Conservation (phyloP, 176 grass and related monocot species). For the Canna indica region DNA sequence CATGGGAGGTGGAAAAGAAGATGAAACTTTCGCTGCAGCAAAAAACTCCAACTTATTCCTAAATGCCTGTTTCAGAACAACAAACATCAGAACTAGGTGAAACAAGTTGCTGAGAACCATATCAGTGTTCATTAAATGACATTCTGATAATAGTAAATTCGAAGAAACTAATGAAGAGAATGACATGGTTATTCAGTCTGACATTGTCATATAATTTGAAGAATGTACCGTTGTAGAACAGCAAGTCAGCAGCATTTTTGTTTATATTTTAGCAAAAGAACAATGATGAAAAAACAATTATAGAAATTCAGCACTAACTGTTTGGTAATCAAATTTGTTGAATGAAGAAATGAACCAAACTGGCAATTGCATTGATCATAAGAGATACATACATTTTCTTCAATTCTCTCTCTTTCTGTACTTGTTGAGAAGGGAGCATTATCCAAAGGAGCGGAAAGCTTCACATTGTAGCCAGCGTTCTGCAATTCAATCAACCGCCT, state of each 20-base stretch:
- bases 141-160: not conserved
- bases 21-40: constrained; percentile 79
- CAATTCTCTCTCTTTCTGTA: constrained; percentile 68
- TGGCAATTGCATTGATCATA: not conserved
- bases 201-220: too few relatives aligned
- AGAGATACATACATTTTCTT: constrained; percentile 60
- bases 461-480: constrained; percentile 80
- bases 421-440: constrained; percentile 71
- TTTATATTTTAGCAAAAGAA: not conserved
- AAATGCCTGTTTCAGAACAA: constrained; percentile 40
- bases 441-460: constrained; percentile 79
- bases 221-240: not conserved
- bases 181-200: not conserved
- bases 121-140: not conserved
- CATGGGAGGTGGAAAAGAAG: constrained; percentile 70
- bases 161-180: not conserved
- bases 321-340: not conserved
- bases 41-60: constrained; percentile 93
- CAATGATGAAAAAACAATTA: not conserved
- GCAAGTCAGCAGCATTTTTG: not conserved
- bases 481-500: constrained; percentile 78
- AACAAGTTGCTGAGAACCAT: not conserved
- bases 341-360: not conserved
- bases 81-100: not conserved
- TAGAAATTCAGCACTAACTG: not conserved